Conservation (phyloP, 1,284 basidiomycete species). For the Vanrija sp. region DNA sequence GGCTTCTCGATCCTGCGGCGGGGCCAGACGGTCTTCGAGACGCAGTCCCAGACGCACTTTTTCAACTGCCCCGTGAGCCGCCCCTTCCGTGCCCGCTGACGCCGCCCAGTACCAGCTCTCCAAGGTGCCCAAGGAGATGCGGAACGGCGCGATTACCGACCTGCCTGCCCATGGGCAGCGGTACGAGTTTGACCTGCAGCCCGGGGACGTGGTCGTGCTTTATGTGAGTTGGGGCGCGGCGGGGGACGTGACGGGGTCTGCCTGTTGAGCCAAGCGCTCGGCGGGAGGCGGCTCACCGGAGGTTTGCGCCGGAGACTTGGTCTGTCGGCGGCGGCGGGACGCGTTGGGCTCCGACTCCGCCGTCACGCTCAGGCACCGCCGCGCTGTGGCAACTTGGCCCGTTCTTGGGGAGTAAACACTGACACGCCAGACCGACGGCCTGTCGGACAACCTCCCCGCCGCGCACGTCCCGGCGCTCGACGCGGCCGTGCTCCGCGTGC, state of each 20-base stretch:
- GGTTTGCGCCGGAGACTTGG: too few relatives aligned
- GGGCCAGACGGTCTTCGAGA: constrained; percentile 35
- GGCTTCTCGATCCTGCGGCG: constrained; percentile 45
- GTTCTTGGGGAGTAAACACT: background rate
- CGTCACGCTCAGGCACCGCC: too few relatives aligned
- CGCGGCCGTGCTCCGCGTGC: constrained; percentile 24
- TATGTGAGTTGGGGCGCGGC: constrained; percentile 31
- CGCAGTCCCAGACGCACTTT: constrained; percentile 45
- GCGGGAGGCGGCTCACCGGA: too few relatives aligned
- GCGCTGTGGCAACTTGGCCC: background rate
- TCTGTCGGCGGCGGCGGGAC: too few relatives aligned
- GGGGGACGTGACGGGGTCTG: too few relatives aligned
- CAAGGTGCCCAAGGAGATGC: constrained; percentile 29
- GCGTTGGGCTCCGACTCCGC: too few relatives aligned
- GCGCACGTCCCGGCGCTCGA: constrained; percentile 45
- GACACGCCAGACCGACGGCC: constrained; percentile 52
- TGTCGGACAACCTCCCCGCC: constrained; percentile 54
- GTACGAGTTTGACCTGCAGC: constrained; percentile 36
- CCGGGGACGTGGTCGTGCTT: constrained; percentile 46
- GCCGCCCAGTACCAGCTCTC: constrained; percentile 32
- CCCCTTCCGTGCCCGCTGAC: constrained; percentile 5
- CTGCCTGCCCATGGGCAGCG: constrained; percentile 36
- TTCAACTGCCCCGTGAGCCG: constrained; percentile 49
- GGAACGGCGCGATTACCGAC: constrained; percentile 26
- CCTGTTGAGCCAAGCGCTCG: too few relatives aligned